Evolutionary conservation across 768 basidiomycete species (phyloP).

Genomic region (Hygrophorus pudorinus): DNA sequence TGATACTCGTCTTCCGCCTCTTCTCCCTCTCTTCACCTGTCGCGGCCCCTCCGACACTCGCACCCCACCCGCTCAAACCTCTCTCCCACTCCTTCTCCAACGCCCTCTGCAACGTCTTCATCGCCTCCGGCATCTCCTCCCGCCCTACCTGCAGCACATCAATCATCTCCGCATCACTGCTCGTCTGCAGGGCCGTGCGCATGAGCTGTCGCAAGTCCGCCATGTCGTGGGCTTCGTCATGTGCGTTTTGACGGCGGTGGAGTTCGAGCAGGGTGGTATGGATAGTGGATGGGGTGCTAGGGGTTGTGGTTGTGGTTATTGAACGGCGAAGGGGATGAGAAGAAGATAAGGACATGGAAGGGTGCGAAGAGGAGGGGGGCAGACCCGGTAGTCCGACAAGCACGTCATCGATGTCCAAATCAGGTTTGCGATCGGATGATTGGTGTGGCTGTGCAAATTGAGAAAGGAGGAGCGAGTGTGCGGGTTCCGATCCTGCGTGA

Average conservation of each 20-base stretch:
- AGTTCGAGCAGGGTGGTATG: constrained; percentile 16
- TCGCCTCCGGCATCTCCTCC: constrained; percentile 70
- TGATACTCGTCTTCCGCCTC: constrained; percentile 4
- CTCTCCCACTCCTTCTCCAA: constrained; percentile 37
- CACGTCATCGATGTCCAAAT: too few relatives aligned
- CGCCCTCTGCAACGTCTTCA: constrained; percentile 68
- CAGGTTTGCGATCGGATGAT: too few relatives aligned
- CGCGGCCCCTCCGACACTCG: not conserved
- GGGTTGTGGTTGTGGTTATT: not conserved
- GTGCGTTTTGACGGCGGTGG: constrained; percentile 28
- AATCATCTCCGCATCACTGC: constrained; percentile 56
- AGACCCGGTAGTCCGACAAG: not conserved
- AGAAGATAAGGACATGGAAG: not conserved
- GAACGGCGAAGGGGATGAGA: not conserved
- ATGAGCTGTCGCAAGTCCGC: constrained; percentile 50
- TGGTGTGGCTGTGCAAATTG: not conserved
- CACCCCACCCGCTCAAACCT: constrained; percentile 4
- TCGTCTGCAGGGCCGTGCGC: constrained; percentile 43
- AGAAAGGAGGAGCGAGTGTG: constrained; percentile 6
- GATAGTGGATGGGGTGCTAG: constrained; percentile 8
- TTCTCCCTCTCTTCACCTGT: constrained; percentile 5
- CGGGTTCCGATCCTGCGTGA: not conserved
- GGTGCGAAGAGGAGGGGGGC: not conserved
- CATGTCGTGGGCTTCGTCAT: constrained; percentile 43
- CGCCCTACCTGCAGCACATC: constrained; percentile 49